Evolutionary conservation across 306 rosid species (phyloP), one percentile per base, ranked within the genome.

Genomic region (Corylus heterophylla): DNA sequence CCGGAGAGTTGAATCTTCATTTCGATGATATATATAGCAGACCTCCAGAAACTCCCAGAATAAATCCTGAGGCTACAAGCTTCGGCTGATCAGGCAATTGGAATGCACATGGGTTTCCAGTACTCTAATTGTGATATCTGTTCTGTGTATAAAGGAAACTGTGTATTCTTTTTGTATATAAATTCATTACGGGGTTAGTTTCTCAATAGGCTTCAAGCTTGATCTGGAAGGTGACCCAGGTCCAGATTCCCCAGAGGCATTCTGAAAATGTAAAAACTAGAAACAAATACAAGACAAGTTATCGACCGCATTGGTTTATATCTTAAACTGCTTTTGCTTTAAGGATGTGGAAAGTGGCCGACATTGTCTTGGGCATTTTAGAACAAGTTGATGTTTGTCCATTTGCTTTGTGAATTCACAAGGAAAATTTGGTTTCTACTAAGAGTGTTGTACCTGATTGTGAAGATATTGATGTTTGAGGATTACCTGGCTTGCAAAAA

Each of bases 91-190:
- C 76, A 16, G 62, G 45, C 35, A 51, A 61, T 39, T 78, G 82
- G 85, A 76, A 78, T 82, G 84, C 78, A 39, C 14, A 76, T 76
- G 83, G 80, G 75, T 87, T 71, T 88, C 77, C 63, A 44, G 54
- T 83, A 73, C 75, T 71, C 83, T 72, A 71, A 81, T 75, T 71
- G 73, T 69, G 79, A 78, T 76, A 71, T 52, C 25, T 75, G 62
- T 75, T 62, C 54, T 50, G 45, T 69, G 74, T 76, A 13, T 42
- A 45, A 68, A 74, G 87, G 87, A 75, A 83, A 76, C 68, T 73
- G 39, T 74, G 79, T 42, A 89, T 94, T 92, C 91, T 92, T 94
- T 88, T 61, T 92, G 97, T 91, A 86, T 56, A 92, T 94, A 92
- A 75, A 86, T 88, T 86, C 85, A 64, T 84, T 76, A 49, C 29